A percentile compares a stretch with the other conserved stretches of the same genome.
Conservation (phyloP, 2,329 filamentous ascomycete genomes). For the Aotearoamyces nothofagi region DNA sequence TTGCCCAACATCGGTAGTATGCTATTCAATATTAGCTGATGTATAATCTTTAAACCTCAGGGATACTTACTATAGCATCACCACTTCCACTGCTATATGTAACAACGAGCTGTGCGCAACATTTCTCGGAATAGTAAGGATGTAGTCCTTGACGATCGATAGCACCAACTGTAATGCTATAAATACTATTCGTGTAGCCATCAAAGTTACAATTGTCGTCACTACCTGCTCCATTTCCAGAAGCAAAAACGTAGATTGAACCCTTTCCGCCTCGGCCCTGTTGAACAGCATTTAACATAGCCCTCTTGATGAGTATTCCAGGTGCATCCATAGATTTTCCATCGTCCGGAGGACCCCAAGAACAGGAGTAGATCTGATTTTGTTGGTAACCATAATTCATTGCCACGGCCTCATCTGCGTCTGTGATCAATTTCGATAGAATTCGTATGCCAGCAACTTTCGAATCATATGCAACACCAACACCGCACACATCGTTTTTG, state of each 20-base stretch:
- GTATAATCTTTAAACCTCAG: background rate
- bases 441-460: slow-evolving; percentile 88
- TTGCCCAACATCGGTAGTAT: slow-evolving; percentile 85
- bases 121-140: slow-evolving; percentile 91
- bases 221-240: slow-evolving; percentile 74
- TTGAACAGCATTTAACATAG: slow-evolving; percentile 86
- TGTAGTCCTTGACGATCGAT: slow-evolving; percentile 79
- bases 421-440: slow-evolving; percentile 75
- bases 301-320: slow-evolving; percentile 71
- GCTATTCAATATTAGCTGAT: slow-evolving; percentile 26
- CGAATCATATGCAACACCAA: slow-evolving; percentile 90
- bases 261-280: slow-evolving; percentile 71
- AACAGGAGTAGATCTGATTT: slow-evolving; percentile 97
- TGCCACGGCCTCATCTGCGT: slow-evolving; percentile 81
- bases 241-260: slow-evolving; percentile 92
- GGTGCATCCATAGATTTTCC: slow-evolving; percentile 89
- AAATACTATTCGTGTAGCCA: slow-evolving; percentile 98
- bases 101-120: slow-evolving; percentile 88
- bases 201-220: slow-evolving; percentile 99
- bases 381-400: slow-evolving; percentile 86
- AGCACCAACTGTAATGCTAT: slow-evolving; percentile 92
- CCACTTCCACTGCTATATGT: slow-evolving; percentile 87
- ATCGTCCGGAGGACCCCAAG: slow-evolving; percentile 93
- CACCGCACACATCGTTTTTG: slow-evolving; percentile 83
- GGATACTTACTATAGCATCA: slow-evolving; percentile 56